Evolutionary conservation across 108 stramenopile genomes (phyloP), one percentile per base, ranked within the genome.

Genomic region (Skeletonema tropicum): DNA sequence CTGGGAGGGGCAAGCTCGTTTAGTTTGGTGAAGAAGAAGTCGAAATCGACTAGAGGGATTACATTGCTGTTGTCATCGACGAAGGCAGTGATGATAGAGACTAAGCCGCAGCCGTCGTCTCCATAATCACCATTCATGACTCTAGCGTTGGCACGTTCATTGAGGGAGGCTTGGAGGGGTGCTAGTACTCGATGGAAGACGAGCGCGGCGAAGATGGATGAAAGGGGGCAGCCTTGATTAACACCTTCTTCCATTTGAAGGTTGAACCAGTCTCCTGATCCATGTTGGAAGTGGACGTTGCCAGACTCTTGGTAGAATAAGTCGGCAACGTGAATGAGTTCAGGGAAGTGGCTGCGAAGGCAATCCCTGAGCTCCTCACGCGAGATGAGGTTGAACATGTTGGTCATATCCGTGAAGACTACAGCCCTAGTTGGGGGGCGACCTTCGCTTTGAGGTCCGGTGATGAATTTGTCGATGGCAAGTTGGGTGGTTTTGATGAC

Each of bases 351-450:
- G 55, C n/a, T 29, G 17, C 29, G 13, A 12, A 70, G 25, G 55
- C 49, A 55, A 9, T 68, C 38, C 14, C 23, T 57, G 6, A 59
- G 0, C 21, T 38, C 33, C 8, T 46, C 42, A 14, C 77, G 38
- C 8, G 77, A 79, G 46, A 71, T 19, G 17, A 21, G 25, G 71
- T 72, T 79, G 71, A 29, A 29, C 26, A 29, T 29, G n/a, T n/a
- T n/a, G n/a, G n/a, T n/a, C n/a, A n/a, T n/a, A n/a, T n/a, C n/a
- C n/a, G n/a, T n/a, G n/a, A n/a, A n/a, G n/a, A n/a, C n/a, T n/a
- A n/a, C n/a, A n/a, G n/a, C n/a, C n/a, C n/a, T n/a, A n/a, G n/a
- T n/a, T n/a, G n/a, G n/a, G n/a, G n/a, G n/a, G n/a, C n/a, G n/a
- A n/a, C n/a, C n/a, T n/a, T n/a, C n/a, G n/a, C n/a, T n/a, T n/a